Evolutionary conservation across 2,329 filamentous ascomycete species (phyloP).

Genomic region (Colletotrichum agaves): DNA sequence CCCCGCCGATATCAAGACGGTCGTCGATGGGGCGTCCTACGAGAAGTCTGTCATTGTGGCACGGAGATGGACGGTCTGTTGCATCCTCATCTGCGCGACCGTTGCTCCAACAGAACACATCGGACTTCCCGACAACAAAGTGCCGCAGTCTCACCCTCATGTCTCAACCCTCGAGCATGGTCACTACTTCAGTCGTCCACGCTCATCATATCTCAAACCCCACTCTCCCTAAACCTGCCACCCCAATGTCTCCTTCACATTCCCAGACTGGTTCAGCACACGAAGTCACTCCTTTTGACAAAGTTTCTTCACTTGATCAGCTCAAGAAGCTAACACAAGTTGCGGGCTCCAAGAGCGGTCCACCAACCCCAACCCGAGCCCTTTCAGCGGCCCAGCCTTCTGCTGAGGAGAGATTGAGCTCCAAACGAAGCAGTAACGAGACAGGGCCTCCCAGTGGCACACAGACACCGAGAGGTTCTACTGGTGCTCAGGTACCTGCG

Average conservation of each 20-base stretch:
- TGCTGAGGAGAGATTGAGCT: slow-evolving; percentile 55
- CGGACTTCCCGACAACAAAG: slow-evolving; percentile 55
- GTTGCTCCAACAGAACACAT: slow-evolving; percentile 55
- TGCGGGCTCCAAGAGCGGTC: slow-evolving; percentile 86
- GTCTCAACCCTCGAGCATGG: slow-evolving; percentile 71
- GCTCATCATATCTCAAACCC: slow-evolving; percentile 78
- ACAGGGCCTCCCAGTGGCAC: slow-evolving; percentile 60
- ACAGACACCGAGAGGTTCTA: slow-evolving; percentile 60
- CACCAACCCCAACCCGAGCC: slow-evolving; percentile 88
- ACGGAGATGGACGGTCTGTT: slow-evolving; percentile 47
- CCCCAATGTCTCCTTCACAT: slow-evolving; percentile 62
- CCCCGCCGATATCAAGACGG: slow-evolving; percentile 39
- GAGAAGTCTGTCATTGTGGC: slow-evolving; percentile 45
- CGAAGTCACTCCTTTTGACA: slow-evolving; percentile 52
- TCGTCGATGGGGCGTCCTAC: slow-evolving; percentile 37
- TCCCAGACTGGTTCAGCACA: slow-evolving; percentile 50
- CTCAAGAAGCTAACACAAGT: slow-evolving; percentile 91
- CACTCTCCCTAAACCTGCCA: slow-evolving; percentile 61
- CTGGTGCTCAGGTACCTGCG: slow-evolving; percentile 72
- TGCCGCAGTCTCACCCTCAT: slow-evolving; percentile 57
- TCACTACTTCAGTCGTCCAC: slow-evolving; percentile 71
- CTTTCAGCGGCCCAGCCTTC: slow-evolving; percentile 73
- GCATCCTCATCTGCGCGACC: slow-evolving; percentile 48
- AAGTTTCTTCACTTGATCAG: slow-evolving; percentile 74
- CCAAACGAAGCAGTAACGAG: slow-evolving; percentile 52